Base-by-base conservation (phyloP, 148 eudicot species). In the Selenicereus undatus region DNA sequence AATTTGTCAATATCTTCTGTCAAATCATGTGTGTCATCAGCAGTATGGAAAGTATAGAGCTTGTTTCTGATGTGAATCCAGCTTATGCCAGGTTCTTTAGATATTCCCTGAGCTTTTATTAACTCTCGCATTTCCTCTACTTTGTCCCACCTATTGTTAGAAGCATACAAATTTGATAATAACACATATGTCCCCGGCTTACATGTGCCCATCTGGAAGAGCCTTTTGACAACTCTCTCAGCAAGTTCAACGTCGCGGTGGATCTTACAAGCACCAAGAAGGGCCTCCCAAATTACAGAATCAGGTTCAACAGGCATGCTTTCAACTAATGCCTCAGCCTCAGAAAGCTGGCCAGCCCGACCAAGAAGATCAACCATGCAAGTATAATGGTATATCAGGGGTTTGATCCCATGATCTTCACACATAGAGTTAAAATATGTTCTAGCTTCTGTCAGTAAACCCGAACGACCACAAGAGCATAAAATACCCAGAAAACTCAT, bases 341-440 rank as follows among this genome's bases (percentile, higher is more conserved):
- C 84, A 71, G 65, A 70, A 42, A 86, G 84, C 73, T 72, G 21
- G 70, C 88, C 86, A 74, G 84, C 82, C 32, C 88, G 86, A 65
- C 88, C 88, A 78, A 86, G 86, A 81, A 86, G 89, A 74, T 87
- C 89, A 24, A 84, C 87, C 81, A 87, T 56, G 80, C 89, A 87
- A 54, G 89, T 87, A 68, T 84, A 87, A 78, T 87, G 89, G 75
- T 84, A 84, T 64, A 87, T 74, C 69, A 80, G 75, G 42, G 81
- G 84, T 74, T 84, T 50, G 54, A 86, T 81, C 74, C 86, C 77
- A 66, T 81, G 81, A 81, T 42, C 86, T 51, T 78, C 66, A 65
- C 73, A 20, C 87, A 79, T 87, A 79, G 87, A 81, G 45, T 83
- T 66, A 65, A 86, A 80, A 56, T 50, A 85, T 42, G 80, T 75